phyloP scores from a whole-genome alignment of 371 early-diverging fungal species.

The Gilbertella persicaria region DNA sequence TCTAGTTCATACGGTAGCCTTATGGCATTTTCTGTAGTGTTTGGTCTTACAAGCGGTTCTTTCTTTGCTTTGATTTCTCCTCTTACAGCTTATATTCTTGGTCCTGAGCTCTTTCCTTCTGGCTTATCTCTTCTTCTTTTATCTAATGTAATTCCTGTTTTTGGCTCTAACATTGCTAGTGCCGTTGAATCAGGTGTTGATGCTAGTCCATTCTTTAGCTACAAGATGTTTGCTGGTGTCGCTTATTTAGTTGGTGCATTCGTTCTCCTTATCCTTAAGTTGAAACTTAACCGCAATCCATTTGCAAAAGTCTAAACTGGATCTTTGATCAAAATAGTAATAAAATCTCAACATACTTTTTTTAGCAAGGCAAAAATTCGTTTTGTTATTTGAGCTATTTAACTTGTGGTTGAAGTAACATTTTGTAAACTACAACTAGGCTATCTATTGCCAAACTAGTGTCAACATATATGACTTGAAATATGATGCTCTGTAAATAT shows the following conservation, averaged over 20 bases:
- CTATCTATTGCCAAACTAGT: no score
- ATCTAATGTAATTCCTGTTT: conserved; percentile 30
- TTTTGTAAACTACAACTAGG: no score
- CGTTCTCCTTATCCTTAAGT: conserved; percentile 15
- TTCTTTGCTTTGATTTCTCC: conserved; percentile 44
- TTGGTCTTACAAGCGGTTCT: conserved; percentile 44
- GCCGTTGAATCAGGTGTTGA: conserved; percentile 29
- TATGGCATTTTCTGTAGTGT: conserved; percentile 43
- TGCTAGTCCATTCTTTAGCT: conserved; percentile 28
- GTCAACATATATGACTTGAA: no score
- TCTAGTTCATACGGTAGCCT: conserved; percentile 38
- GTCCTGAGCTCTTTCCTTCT: conserved; percentile 37
- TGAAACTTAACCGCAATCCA: conserved; percentile 15
- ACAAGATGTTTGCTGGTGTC: conserved; percentile 38
- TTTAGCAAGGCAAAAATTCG: no score
- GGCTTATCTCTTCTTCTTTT: conserved; percentile 35
- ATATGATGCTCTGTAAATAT: no score
- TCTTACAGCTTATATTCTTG: conserved; percentile 33
- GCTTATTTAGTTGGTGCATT: conserved; percentile 19
- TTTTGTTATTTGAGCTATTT: no score
- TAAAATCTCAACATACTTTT: no score
- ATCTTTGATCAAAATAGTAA: no score
- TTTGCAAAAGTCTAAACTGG: conserved; percentile 26
- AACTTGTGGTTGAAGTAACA: no score
- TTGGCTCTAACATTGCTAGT: conserved; percentile 41